Evolutionary conservation across 1,284 basidiomycete species (phyloP).

Genomic region (Malassezia yamatoensis): DNA sequence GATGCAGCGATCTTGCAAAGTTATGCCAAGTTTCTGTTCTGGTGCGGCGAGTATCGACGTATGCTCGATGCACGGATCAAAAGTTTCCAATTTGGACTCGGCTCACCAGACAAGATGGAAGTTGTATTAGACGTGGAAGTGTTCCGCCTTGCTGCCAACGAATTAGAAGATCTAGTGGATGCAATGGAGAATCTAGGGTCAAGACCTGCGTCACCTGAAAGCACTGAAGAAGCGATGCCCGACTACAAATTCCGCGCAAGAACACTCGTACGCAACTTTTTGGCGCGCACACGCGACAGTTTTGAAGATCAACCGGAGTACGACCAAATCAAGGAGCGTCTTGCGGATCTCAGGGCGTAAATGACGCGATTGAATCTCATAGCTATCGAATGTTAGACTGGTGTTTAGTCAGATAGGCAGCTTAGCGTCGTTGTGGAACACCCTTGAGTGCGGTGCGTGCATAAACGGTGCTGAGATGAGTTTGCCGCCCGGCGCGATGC

Average conservation of each 20-base stretch:
- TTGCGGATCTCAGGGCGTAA: not conserved
- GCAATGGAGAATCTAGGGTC: constrained; percentile 71
- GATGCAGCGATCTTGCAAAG: constrained; percentile 25
- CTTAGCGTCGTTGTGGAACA: not conserved
- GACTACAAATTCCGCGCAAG: constrained; percentile 75
- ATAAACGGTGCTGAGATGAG: not conserved
- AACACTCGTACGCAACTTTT: constrained; percentile 76
- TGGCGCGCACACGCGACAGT: constrained; percentile 57
- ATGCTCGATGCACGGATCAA: constrained; percentile 27
- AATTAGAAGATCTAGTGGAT: constrained; percentile 54
- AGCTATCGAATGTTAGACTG: not conserved
- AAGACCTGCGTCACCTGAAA: constrained; percentile 40
- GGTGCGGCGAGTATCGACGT: constrained; percentile 21
- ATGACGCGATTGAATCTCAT: too few species aligned
- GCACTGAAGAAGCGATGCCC: constrained; percentile 48
- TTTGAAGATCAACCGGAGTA: constrained; percentile 83
- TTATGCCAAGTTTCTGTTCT: constrained; percentile 32
- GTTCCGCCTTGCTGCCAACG: constrained; percentile 18
- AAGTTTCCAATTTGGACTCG: constrained; percentile 22
- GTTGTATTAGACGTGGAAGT: constrained; percentile 11
- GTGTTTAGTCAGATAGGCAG: not conserved
- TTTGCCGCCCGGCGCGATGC: constrained; percentile 1
- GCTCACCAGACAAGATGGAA: constrained; percentile 14
- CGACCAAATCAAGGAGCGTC: constrained; percentile 52
- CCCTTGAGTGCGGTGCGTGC: not conserved